Percentiles rank a stretch among this genome's conserved stretches.
These are phyloP conservation scores for Oryza nivara DNA, from an alignment of 176 grass and related monocot species.

Conservation along the genomic window DNA sequence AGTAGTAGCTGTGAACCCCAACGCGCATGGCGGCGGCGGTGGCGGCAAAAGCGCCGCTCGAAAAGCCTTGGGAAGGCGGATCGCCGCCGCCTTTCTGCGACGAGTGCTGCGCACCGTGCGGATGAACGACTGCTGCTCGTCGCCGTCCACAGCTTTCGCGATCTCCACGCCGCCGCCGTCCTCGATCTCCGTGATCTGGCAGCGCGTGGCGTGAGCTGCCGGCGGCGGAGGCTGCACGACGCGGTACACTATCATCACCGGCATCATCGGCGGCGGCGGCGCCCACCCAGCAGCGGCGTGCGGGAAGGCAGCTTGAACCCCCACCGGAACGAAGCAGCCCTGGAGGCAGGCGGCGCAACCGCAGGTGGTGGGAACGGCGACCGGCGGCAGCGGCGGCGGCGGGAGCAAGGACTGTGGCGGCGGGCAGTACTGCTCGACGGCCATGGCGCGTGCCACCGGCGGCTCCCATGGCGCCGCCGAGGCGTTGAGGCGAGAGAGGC, in stretches of 20 bases:
- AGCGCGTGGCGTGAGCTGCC: not conserved
- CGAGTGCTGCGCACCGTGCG: not conserved
- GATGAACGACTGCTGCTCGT: not conserved
- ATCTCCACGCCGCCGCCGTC: not conserved
- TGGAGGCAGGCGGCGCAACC: too few relatives aligned
- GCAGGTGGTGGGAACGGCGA: too few relatives aligned
- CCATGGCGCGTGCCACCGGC: too few relatives aligned
- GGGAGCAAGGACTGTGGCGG: not conserved
- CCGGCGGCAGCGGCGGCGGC: not conserved
- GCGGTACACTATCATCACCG: not conserved
- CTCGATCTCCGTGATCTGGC: not conserved
- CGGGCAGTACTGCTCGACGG: too few relatives aligned
- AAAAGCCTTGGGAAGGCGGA: not conserved
- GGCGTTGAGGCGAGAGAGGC: too few relatives aligned
- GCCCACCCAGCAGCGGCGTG: not conserved
- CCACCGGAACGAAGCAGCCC: not conserved
- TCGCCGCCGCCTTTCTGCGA: not conserved
- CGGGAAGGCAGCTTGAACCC: not conserved
- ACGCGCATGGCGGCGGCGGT: not conserved
- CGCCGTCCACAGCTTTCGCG: not conserved
- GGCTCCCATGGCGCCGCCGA: too few relatives aligned
- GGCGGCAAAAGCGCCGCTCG: not conserved
- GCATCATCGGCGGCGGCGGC: not conserved
- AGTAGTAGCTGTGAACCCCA: too few relatives aligned
- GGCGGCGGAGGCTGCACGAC: not conserved